Evolutionary conservation across 345 rosid species (phyloP), one percentile per base, ranked within the genome.

Genomic region (Populus alba): DNA sequence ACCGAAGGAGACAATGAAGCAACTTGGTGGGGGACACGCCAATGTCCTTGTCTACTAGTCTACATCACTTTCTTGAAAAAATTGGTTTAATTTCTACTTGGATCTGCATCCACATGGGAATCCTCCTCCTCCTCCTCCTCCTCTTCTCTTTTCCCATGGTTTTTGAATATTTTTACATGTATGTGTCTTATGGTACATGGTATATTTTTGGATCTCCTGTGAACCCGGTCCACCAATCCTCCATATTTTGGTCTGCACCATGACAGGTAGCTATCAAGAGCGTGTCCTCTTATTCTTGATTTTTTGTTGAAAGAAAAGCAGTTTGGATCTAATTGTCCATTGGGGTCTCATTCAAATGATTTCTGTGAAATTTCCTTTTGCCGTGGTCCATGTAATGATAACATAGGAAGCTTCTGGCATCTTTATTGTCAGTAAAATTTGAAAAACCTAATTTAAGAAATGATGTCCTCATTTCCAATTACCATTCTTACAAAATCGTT

Each of bases 361-460:
- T 75, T 75, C 75, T 49, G 5, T 39, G 80, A 77, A 85, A 72
- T 75, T 80, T 80, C 87, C 65, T 8, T 71, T 38, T 68, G 45
- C 20, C 31, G 63, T 63, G 62, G 66, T 59, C 53, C 79, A 4
- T 39, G 25, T 22, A 55, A 51, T 65, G 31, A 23, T 72, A 18
- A 68, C 73, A 41, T 29, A 45, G 78, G 83, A 76, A 81, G 12
- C 41, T 78, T 78, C 75, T 76, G 75, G 25, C 27, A 20, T 61
- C 63, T 55, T 16, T 6, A 22, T 0, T 33, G 17, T 53, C 29
- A 13, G 9, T 72, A 13, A 37, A 33, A 33, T 33, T 33, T 33
- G 5, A 4, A 33, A 33, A 33, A 33, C 35, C 35, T 33, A 33
- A 33, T 33, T 33, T 33, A 5, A 33, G 35, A 33, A 33, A 33